Evolutionary conservation across 2,329 filamentous ascomycete species (phyloP), one percentile per base, ranked within the genome.

Genomic region (Ophiostoma perfectum): DNA sequence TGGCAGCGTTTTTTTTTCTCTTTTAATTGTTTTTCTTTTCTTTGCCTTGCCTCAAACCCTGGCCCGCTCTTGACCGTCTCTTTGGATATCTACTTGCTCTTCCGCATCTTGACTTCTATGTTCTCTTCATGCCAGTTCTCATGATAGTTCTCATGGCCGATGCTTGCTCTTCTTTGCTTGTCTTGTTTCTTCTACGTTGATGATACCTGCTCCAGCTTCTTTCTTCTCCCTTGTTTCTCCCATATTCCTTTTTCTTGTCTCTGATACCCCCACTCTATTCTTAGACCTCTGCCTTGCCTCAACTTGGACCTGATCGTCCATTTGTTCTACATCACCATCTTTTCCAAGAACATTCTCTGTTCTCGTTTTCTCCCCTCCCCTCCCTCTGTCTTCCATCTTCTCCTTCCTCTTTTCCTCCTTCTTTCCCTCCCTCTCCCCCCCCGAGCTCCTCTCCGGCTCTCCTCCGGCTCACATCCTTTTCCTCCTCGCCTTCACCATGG

Each of bases 401-500:
- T 27, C 27, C 11, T 38, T 47, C 14, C 12, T 44, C 49, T 6
- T 27, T 8, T 27, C 16, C 4, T n/a, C 52, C 9, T n/a, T 58
- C 60, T 47, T 1, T 41, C 39, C 8, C 39, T 36, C 44, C 47
- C 45, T 42, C 41, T 42, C 45, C 36, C 41, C 38, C 11, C 49
- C 27, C 58, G 27, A 27, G 27, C 27, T 27, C 27, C 2, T 27
- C 27, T 27, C 27, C 27, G 27, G 27, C 27, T 27, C 1, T 27
- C 16, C 12, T 14, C 38, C 18, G 27, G 27, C 27, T 27, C 41
- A 62, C 39, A 12, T 27, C 52, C n/a, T 27, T 9, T 39, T 42
- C 5, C 16, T 11, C n/a, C 3, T 68, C 70, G 27, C 47, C 18
- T 71, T 45, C 69, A 70, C 64, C 58, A 72, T 71, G 71, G 67